Base-by-base conservation (phyloP, 176 grass and related monocot genomes). In the Paspalum notatum region DNA sequence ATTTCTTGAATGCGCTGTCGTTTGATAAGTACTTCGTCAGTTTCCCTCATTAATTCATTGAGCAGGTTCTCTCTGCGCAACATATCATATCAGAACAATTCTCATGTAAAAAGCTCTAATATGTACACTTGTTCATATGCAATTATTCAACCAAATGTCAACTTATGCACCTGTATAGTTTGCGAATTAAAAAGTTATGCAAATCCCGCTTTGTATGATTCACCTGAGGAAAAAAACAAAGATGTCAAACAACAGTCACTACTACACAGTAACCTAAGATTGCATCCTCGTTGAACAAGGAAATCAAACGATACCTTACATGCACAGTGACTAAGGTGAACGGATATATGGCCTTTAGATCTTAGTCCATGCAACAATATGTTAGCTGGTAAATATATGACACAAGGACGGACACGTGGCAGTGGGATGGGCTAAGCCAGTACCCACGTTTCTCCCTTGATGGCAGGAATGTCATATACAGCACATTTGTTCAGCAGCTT, bases 141-240 rank as follows among this genome's bases (percentile, higher is more conserved):
- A 60, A 72, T 10, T 53, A 84, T 22, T 84, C 75, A 84, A 82
- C 20, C 38, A 76, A 71, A 84, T 75, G 47, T 48, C 12, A 42
- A 63, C 48, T 18, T 54, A 46, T 74, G 32, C 74, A 95, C 96
- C 88, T 95, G 76, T 99, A 99, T 54, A 95, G 85, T 73, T 90
- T 99, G 62, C 89, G 86, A 81, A 99, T 95, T 66, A 95, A 80
- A 66, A 91, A 89, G 50, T 95, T 99, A 74, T 99, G 96, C 48
- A 95, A 74, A 77, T 93, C 92, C 42, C 92, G 84, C 81, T 99
- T 99, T 69, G 92, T 93, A 74, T 93, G 96, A 84, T 99, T 95
- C 38, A 95, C 96, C 96, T 98, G 72, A 26, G 68, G 68, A 74
- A 59, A 81, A 67, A 71, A 55, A 26, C 2, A 52, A 16, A 68